Base-by-base conservation (phyloP, 768 basidiomycete species). In the Tephrocybe sp. region DNA sequence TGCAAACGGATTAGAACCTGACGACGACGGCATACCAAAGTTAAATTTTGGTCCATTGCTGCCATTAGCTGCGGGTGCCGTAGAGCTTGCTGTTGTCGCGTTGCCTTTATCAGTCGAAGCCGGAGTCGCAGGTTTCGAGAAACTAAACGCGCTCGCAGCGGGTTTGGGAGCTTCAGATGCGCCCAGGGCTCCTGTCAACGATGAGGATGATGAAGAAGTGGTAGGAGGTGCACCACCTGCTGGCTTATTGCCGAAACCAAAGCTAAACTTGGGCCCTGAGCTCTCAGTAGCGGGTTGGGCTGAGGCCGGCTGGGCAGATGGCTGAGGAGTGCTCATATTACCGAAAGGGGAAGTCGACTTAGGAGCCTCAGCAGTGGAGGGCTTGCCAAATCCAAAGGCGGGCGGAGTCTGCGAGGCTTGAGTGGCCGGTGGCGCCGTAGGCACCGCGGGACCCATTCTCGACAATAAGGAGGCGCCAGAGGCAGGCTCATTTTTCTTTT, bases 211-310 rank as follows among this genome's bases (percentile, higher is more conserved):
- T 14, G 34, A 36, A 32, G 38, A 40, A 46, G 23, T 18, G 14
- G 15, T 12, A 33, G 45, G 1, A 18, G 52, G 23, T 28, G 30
- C 32, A 24, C 32, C 53, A 45, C 48, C 30, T 49, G 56, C 30
- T 45, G 53, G 25, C 36, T 53, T 53, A 39, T 57, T 58, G 10
- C 40, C 53, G 41, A 68, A 51, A n/a, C 68, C 71, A 55, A 78
- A 72, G 55, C 54, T 70, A 55, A 76, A 78, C 52, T 72, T 74
- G 5, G 66, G 61, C 21, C 60, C 47, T 6, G 68, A 51, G 39
- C 63, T 67, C 49, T 66, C 63, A 24, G 53, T 37, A 41, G 62
- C 53, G 30, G 51, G 48, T 14, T 62, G 32, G 7, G 58, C 32
- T 32, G 58, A 38, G 25, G 63, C 26, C 8, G 62, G 26, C 30